Percentiles rank a stretch among this genome's conserved stretches.
These are phyloP conservation scores for Nicotiana paniculata DNA, from an alignment of 257 asterid species.

Conservation along the genomic window DNA sequence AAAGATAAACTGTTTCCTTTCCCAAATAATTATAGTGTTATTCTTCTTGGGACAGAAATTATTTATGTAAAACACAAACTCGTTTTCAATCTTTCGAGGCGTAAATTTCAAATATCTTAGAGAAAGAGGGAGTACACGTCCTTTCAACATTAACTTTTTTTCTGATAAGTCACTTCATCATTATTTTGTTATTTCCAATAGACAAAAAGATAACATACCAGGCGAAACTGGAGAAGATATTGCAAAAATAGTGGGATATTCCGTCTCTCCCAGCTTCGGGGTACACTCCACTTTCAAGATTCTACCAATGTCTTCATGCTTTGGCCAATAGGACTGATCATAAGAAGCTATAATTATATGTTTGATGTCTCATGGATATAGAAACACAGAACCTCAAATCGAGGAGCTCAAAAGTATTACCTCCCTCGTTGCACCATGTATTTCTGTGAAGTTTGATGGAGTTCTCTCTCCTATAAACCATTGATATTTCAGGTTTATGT, in stretches of 20 bases:
- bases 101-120: background rate
- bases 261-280: slow-evolving; percentile 61
- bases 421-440: slow-evolving; percentile 72
- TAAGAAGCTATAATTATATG: background rate
- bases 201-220: slow-evolving; percentile 41
- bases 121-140: background rate
- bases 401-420: slow-evolving; percentile 30
- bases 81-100: background rate
- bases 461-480: slow-evolving; percentile 79
- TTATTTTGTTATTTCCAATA: background rate
- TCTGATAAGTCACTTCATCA: background rate
- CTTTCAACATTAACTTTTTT: background rate
- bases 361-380: background rate
- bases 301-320: slow-evolving; percentile 60
- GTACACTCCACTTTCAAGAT: slow-evolving; percentile 86
- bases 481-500: slow-evolving; percentile 61
- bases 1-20: background rate
- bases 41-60: background rate
- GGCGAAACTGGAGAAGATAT: slow-evolving; percentile 83
- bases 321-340: slow-evolving; percentile 73
- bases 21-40: background rate
- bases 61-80: background rate
- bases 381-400: slow-evolving; percentile 11
- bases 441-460: slow-evolving; percentile 59
- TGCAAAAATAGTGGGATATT: slow-evolving; percentile 63